A percentile compares a stretch with the other conserved stretches of the same genome.
phyloP scores from a whole-genome alignment of 257 asterid species.

The Cruciata laevipes region DNA sequence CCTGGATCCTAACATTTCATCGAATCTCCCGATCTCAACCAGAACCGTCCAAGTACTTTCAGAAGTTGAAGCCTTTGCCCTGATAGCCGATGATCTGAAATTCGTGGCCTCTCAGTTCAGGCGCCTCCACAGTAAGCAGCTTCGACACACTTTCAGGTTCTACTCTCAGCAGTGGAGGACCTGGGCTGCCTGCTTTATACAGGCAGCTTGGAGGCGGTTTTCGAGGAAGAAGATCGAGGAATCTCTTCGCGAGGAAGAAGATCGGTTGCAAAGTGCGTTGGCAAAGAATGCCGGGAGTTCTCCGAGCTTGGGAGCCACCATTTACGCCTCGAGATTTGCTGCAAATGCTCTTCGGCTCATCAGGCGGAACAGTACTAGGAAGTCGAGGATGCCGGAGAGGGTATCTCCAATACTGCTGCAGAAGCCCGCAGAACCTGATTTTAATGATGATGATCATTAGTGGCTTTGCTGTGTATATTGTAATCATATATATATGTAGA shows the following conservation, averaged over 20 bases:
- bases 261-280: slow-evolving; percentile 65
- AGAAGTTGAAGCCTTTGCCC: slow-evolving; percentile 93
- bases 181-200: slow-evolving; percentile 95
- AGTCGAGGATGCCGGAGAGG: slow-evolving; percentile 63
- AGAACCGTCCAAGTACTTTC: slow-evolving; percentile 88
- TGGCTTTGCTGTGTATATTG: slow-evolving; percentile 9
- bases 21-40: slow-evolving; percentile 90
- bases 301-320: slow-evolving; percentile 84
- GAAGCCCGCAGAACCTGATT: slow-evolving; percentile 97
- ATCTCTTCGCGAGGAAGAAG: slow-evolving; percentile 69
- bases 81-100: slow-evolving; percentile 82
- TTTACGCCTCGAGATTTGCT: slow-evolving; percentile 86
- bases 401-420: slow-evolving; percentile 69
- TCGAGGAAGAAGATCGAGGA: slow-evolving; percentile 77
- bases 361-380: slow-evolving; percentile 51
- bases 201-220: slow-evolving; percentile 88
- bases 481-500: slow-evolving; percentile 15
- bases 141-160: slow-evolving; percentile 84
- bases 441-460: slow-evolving; percentile 56
- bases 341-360: slow-evolving; percentile 74
- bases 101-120: slow-evolving; percentile 91
- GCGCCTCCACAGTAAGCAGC: slow-evolving; percentile 77
- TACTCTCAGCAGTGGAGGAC: slow-evolving; percentile 98
- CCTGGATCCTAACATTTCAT: slow-evolving; percentile 69
- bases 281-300: slow-evolving; percentile 53